These are phyloP conservation scores for Diaporthe aspalathi DNA, from an alignment of 2,329 filamentous ascomycete genomes.

Conservation along the genomic window DNA sequence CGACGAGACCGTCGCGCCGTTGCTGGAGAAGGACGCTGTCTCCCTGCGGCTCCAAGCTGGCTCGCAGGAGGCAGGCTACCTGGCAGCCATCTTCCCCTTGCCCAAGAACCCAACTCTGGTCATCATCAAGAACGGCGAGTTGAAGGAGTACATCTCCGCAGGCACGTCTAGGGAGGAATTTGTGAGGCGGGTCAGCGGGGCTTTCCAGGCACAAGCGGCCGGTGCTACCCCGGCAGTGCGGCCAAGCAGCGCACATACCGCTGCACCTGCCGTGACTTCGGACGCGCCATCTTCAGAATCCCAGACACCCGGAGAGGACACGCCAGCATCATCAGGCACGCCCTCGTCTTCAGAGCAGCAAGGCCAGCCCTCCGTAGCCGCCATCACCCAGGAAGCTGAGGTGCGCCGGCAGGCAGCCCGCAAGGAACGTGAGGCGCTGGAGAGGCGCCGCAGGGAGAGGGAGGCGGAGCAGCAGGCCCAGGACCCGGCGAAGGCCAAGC, in stretches of 20 bases:
- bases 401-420: slow-evolving; percentile 58
- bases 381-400: slow-evolving; percentile 23
- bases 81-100: slow-evolving; percentile 86
- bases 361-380: not conserved
- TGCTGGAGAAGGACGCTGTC: slow-evolving; percentile 73
- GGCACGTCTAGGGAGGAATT: slow-evolving; percentile 76
- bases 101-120: slow-evolving; percentile 81
- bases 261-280: slow-evolving; percentile 26
- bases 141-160: slow-evolving; percentile 80
- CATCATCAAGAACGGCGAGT: slow-evolving; percentile 80
- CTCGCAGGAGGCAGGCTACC: slow-evolving; percentile 83
- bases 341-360: slow-evolving; percentile 37
- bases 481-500: slow-evolving; percentile 35
- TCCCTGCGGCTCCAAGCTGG: slow-evolving; percentile 77
- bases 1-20: slow-evolving; percentile 63
- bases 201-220: slow-evolving; percentile 43
- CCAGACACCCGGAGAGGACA: slow-evolving; percentile 42
- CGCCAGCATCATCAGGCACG: slow-evolving; percentile 40
- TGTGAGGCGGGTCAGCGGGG: slow-evolving; percentile 62
- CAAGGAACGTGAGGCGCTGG: slow-evolving; percentile 60
- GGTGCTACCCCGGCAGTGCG: slow-evolving; percentile 19
- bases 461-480: slow-evolving; percentile 50
- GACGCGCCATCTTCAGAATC: slow-evolving; percentile 36
- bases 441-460: slow-evolving; percentile 49
- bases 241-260: slow-evolving; percentile 33